Conservation (phyloP, 108 stramenopile genomes). For the Cyclotella baltica region DNA sequence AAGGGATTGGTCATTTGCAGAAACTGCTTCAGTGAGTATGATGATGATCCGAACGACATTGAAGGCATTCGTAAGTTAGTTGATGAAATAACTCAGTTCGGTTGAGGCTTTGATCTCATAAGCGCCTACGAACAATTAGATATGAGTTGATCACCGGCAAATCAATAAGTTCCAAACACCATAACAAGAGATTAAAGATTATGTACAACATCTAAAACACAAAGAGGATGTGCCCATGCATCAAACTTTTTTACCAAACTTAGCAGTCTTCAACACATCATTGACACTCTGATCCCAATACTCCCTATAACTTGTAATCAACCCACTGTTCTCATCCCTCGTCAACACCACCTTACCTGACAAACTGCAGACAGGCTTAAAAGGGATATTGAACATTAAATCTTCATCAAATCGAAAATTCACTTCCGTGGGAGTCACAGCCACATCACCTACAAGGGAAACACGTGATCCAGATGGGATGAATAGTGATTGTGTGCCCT, state of each 20-base stretch:
- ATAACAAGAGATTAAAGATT: too few species aligned
- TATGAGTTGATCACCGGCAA: too few species aligned
- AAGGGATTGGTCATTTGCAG: conserved; percentile 82
- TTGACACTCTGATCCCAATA: conserved; percentile 89
- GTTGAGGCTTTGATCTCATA: too few species aligned
- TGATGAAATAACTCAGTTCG: conserved; percentile 78
- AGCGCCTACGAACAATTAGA: not conserved
- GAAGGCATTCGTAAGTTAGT: conserved; percentile 76
- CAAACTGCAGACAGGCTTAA: conserved; percentile 72
- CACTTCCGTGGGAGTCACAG: conserved; percentile 52
- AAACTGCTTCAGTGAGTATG: conserved; percentile 70
- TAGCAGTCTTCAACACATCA: conserved; percentile 78
- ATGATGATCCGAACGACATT: conserved; percentile 79
- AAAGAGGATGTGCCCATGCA: not conserved
- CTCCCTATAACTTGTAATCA: conserved; percentile 86
- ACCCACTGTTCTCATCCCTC: conserved; percentile 69
- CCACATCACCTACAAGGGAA: conserved; percentile 66
- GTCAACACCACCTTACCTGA: conserved; percentile 79
- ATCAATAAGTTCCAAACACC: too few species aligned
- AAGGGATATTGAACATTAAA: conserved; percentile 84
- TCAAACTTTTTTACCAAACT: conserved; percentile 58
- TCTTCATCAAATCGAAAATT: conserved; percentile 84
- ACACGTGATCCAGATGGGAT: conserved; percentile 71
- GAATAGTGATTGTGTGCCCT: conserved; percentile 83
- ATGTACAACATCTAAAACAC: not conserved